A percentile compares a stretch with the other conserved stretches of the same genome.
Evolutionary conservation across 192 early-diverging fungal genomes (phyloP).

Genomic region (Rhizophagus sp.): DNA sequence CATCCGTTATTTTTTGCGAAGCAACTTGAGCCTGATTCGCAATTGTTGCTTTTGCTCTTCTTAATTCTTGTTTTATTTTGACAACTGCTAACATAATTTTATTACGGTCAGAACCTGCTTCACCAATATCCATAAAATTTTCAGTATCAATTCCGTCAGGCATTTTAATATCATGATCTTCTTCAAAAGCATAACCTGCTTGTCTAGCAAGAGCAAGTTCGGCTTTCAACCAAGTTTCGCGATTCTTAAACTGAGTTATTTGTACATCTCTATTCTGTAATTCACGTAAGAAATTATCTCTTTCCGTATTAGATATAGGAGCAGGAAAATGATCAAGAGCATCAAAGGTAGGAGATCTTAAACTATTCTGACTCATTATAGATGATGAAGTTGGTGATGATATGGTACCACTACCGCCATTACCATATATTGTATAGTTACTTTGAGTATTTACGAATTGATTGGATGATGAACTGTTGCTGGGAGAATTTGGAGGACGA

Average conservation of each 20-base stretch:
- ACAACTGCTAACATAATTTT: slow-evolving; percentile 49
- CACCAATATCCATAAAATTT: slow-evolving; percentile 38
- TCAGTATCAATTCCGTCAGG: slow-evolving; percentile 28
- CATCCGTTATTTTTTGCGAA: slow-evolving; percentile 47
- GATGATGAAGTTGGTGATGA: neutral
- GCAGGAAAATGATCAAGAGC: slow-evolving; percentile 20
- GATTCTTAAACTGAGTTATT: slow-evolving; percentile 28
- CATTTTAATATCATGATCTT: neutral
- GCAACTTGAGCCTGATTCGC: slow-evolving; percentile 48
- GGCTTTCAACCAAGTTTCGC: slow-evolving; percentile 37
- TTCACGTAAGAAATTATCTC: slow-evolving; percentile 33
- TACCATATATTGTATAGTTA: slow-evolving; percentile 8
- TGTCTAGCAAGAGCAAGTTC: slow-evolving; percentile 36
- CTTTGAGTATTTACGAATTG: neutral
- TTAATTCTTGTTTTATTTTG: slow-evolving; percentile 51
- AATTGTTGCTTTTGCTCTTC: slow-evolving; percentile 44
- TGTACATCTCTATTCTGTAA: slow-evolving; percentile 32
- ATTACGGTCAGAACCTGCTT: slow-evolving; percentile 49
- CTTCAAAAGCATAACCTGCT: slow-evolving; percentile 31
- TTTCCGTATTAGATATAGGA: slow-evolving; percentile 29
- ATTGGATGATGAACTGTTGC: neutral
- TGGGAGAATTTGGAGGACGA: neutral
- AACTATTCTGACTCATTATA: neutral
- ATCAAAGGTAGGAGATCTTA: slow-evolving; percentile 12
- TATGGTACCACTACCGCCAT: slow-evolving; percentile 4